phyloP scores from a whole-genome alignment of 805 yeast species.

The Cephaloascus albidus region DNA sequence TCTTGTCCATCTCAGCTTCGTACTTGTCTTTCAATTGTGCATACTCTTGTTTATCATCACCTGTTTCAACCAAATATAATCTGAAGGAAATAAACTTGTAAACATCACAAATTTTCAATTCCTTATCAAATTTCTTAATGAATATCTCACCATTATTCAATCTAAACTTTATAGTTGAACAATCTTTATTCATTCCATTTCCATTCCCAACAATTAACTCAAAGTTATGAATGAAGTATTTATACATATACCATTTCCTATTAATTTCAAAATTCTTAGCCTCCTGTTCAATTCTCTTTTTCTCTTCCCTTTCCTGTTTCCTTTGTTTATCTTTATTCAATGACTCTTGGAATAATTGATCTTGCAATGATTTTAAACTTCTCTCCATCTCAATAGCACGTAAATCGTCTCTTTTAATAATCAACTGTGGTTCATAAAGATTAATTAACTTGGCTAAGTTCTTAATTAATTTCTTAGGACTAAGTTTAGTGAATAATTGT shows the following conservation, averaged over 20 bases:
- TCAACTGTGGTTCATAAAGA: constrained; percentile 26
- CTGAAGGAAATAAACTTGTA: constrained; percentile 40
- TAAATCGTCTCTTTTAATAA: constrained; percentile 25
- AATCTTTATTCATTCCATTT: constrained; percentile 4
- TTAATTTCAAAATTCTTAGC: constrained; percentile 5
- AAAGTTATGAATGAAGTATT: constrained; percentile 5
- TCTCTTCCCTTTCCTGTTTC: constrained; percentile 32
- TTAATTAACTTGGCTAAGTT: constrained; percentile 16
- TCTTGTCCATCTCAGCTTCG: constrained; percentile 14
- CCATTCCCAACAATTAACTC: constrained; percentile 6
- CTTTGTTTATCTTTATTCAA: constrained; percentile 44
- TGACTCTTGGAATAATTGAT: constrained; percentile 29
- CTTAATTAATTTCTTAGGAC: constrained; percentile 12
- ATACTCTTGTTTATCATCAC: constrained; percentile 4
- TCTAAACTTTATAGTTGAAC: constrained; percentile 40
- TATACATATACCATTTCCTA: constrained; percentile 10
- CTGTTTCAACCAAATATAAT: constrained; percentile 10
- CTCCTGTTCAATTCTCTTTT: constrained; percentile 10
- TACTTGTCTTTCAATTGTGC: constrained; percentile 12
- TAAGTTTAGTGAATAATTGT: constrained; percentile 2
- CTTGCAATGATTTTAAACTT: constrained; percentile 28
- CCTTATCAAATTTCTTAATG: constrained; percentile 30
- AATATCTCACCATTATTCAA: constrained; percentile 43
- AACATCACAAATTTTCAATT: constrained; percentile 33
- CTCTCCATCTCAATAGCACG: constrained; percentile 30